Conservation (phyloP, 768 basidiomycete species). For the Clavaria fumosa region DNA sequence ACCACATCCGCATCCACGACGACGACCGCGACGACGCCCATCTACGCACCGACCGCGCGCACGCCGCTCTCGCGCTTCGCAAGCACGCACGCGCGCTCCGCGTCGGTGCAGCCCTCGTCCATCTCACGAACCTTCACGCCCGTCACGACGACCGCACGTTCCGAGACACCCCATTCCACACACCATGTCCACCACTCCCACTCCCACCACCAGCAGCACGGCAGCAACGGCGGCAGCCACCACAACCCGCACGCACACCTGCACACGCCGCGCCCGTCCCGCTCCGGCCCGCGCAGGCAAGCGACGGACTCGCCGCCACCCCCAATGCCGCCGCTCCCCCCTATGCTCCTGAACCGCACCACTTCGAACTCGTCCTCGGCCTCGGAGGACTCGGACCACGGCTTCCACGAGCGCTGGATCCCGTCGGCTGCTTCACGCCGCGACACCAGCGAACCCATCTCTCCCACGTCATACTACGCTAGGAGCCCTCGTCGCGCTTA, state of each 20-base stretch:
- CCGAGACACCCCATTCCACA: neutral
- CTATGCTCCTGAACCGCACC: conserved; percentile 22
- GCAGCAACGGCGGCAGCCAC: too few species aligned
- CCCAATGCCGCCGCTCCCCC: conserved; percentile 18
- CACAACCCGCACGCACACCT: conserved; percentile 13
- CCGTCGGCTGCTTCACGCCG: too few species aligned
- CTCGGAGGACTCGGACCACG: too few species aligned
- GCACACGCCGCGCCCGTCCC: conserved; percentile 19
- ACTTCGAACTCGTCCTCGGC: too few species aligned
- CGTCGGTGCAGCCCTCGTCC: neutral
- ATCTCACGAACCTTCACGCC: neutral
- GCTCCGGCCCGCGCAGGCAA: conserved; percentile 19
- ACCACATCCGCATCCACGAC: conserved; percentile 20
- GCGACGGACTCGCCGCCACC: conserved; percentile 19
- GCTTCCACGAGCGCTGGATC: too few species aligned
- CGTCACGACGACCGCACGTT: neutral
- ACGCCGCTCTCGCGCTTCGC: conserved; percentile 37
- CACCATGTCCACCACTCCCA: neutral
- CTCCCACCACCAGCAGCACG: neutral
- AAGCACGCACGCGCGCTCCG: conserved; percentile 23
- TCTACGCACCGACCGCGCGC: conserved; percentile 23
- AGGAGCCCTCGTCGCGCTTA: too few species aligned
- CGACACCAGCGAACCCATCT: too few species aligned
- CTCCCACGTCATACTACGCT: too few species aligned
- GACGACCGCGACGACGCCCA: conserved; percentile 23